Conservation (phyloP, 2,329 filamentous ascomycete species). For the Colletotrichum liaoningense region DNA sequence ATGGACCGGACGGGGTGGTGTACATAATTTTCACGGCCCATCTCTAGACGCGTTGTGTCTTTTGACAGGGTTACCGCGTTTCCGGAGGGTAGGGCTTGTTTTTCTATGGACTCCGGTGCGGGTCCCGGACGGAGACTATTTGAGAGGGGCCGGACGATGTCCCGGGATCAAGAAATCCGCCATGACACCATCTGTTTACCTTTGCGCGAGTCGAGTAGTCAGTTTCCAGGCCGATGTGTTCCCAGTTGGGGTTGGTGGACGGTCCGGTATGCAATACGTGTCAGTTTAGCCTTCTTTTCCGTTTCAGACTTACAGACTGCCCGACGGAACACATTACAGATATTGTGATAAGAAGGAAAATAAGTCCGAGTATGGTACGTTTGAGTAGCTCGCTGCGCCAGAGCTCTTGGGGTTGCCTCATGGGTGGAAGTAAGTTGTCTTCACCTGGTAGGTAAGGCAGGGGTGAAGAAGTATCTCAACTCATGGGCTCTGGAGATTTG, state of each 20-base stretch:
- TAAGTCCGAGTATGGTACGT: neutral
- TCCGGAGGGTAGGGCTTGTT: neutral
- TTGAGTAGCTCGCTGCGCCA: too few species aligned
- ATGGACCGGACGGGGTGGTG: neutral
- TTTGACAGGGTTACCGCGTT: neutral
- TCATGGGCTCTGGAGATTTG: too few species aligned
- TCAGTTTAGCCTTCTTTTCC: neutral
- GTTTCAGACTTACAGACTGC: neutral
- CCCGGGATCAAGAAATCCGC: neutral
- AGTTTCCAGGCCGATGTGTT: too few species aligned
- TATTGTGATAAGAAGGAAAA: neutral
- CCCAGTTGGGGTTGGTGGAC: neutral
- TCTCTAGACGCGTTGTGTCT: neutral
- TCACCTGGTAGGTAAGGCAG: too few species aligned
- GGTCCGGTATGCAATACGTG: neutral
- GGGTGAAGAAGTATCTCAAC: too few species aligned
- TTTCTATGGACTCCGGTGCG: neutral
- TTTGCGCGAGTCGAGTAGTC: neutral
- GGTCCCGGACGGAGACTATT: neutral
- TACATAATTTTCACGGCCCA: neutral
- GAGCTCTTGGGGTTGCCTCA: too few species aligned
- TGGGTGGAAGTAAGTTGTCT: too few species aligned
- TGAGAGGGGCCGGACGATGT: neutral
- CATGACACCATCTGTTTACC: neutral
- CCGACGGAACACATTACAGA: neutral